Conservation (phyloP, 208 protist species). For the Herpetomonas tarakana region DNA sequence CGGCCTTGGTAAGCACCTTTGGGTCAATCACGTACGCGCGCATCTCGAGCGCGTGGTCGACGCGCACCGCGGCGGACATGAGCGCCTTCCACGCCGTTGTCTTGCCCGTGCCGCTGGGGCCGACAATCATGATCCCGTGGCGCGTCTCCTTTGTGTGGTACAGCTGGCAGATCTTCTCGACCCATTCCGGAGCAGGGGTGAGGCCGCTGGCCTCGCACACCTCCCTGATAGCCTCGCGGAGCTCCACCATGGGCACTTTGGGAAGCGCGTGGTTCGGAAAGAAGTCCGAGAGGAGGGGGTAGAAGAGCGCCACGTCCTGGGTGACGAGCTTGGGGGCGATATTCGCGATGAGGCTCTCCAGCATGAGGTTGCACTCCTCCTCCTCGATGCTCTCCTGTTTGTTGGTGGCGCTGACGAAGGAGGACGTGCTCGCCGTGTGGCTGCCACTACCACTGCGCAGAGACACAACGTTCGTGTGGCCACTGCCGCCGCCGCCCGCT, state of each 20-base stretch:
- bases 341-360: slow-evolving; percentile 94
- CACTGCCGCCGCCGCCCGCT: slow-evolving; percentile 2
- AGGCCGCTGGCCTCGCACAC: slow-evolving; percentile 80
- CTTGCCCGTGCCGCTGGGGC: slow-evolving; percentile 98
- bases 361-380: slow-evolving; percentile 88
- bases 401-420: too few relatives aligned
- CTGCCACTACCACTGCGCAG: not conserved
- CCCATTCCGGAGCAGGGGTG: slow-evolving; percentile 77
- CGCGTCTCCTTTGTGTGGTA: slow-evolving; percentile 96
- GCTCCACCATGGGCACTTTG: slow-evolving; percentile 29
- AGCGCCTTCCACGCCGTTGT: slow-evolving; percentile 95
- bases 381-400: slow-evolving; percentile 2
- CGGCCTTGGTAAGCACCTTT: slow-evolving; percentile 98
- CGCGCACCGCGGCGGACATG: slow-evolving; percentile 90
- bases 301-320: slow-evolving; percentile 95
- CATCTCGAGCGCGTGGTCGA: slow-evolving; percentile 66
- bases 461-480: not conserved
- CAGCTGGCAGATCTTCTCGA: slow-evolving; percentile 98
- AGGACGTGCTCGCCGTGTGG: slow-evolving; percentile 1
- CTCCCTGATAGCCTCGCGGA: slow-evolving; percentile 73
- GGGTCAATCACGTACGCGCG: slow-evolving; percentile 97
- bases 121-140: slow-evolving; percentile 99
- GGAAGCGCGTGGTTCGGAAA: slow-evolving; percentile 91
- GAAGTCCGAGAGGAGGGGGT: slow-evolving; percentile 95
- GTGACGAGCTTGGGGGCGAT: slow-evolving; percentile 98